Evolutionary conservation across 805 yeast species (phyloP), one percentile per base, ranked within the genome.

Genomic region (Kuraishia cidri): DNA sequence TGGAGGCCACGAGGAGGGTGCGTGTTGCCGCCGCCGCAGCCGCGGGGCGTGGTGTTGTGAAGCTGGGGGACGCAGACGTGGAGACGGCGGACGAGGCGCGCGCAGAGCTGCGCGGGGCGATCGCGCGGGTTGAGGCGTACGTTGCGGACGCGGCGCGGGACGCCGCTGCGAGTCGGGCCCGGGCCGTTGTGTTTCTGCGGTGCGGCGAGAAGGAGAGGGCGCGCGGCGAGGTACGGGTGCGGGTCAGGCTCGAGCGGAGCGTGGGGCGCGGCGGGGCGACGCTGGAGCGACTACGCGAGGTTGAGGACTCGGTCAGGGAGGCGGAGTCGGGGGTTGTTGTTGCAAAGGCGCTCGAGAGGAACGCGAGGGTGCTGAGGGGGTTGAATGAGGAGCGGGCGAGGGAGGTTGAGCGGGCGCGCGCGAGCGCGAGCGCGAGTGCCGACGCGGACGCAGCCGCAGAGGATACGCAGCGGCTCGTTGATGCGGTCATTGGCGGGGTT

Each of bases 291-390:
- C 29, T 55, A 30, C 32, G 39, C 6, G 17, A 40, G 1, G 26
- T 54, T 19, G 37, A 46, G 24, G 25, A 42, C 23, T 47, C 45
- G 25, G 40, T 56, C 14, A 50, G 52, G 24, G 54, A 49, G 26
- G 49, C 57, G 9, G 43, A 45, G 19, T 44, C 38, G 32, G 50
- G 48, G 33, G 6, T 40, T 10, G 19, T 14, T 14, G 16, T 29
- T 19, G 19, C 26, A 9, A 42, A 39, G 15, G 39, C 50, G 5
- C 39, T 53, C 22, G 48, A 51, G 30, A 30, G 46, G 7, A 52
- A 52, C 33, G 33, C 52, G 2, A 37, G 38, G 12, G 30, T 49
- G 1, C 34, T 56, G 24, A 44, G 45, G 29, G 33, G 40, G 2
- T 33, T 56, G 29, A 54, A 56, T 31, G 34, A 29, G 2, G 38